Evolutionary conservation across 768 basidiomycete genomes (phyloP).

Genomic region (Russula sp.): DNA sequence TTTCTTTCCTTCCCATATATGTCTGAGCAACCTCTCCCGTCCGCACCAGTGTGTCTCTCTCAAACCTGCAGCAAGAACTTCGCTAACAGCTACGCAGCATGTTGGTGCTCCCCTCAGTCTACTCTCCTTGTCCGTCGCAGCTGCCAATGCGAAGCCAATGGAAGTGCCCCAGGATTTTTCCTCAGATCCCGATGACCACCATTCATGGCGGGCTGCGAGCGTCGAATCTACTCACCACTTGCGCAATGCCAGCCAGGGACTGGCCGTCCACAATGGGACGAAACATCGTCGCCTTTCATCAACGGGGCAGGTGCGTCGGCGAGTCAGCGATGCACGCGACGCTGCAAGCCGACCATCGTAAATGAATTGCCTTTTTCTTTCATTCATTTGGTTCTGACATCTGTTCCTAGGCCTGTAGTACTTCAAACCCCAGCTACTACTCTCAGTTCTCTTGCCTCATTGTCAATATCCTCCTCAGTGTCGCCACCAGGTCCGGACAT

Average conservation of each 20-base stretch:
- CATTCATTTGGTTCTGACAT: constrained; percentile 10
- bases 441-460: constrained; percentile 43
- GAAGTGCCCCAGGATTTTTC: constrained; percentile 35
- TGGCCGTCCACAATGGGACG: constrained; percentile 32
- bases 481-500: constrained; percentile 32
- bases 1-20: constrained; percentile 7
- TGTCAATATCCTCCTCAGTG: constrained; percentile 42
- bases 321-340: constrained; percentile 76
- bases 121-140: constrained; percentile 66
- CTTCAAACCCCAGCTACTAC: constrained; percentile 41
- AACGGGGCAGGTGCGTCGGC: constrained; percentile 62
- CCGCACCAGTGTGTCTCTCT: constrained; percentile 19
- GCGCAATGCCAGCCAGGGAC: constrained; percentile 30
- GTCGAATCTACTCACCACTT: constrained; percentile 20
- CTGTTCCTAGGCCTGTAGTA: constrained; percentile 36
- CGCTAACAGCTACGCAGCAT: constrained; percentile 10
- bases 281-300: constrained; percentile 73
- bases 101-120: constrained; percentile 43
- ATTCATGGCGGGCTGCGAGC: constrained; percentile 18
- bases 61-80: neutral
- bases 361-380: constrained; percentile 37
- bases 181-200: constrained; percentile 27
- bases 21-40: constrained; percentile 16
- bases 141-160: constrained; percentile 50
- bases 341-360: constrained; percentile 72